Evolutionary conservation across 2,329 filamentous ascomycete species (phyloP).

Genomic region (Pseudogymnoascus pannorum): DNA sequence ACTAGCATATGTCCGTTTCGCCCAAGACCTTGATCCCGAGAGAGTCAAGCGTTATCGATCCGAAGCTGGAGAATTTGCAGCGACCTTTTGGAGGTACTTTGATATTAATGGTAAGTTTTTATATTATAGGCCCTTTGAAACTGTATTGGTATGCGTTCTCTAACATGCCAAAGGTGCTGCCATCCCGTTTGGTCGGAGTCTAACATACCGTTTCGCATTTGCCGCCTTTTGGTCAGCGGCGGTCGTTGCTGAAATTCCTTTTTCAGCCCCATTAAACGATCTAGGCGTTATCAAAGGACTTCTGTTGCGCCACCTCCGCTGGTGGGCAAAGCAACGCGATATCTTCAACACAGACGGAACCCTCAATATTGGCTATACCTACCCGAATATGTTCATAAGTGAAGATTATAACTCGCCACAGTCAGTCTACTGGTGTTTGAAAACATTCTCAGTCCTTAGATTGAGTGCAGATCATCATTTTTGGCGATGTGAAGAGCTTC

Average conservation of each 20-base stretch:
- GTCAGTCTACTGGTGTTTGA: conserved; percentile 47
- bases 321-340: conserved; percentile 38
- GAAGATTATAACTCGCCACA: conserved; percentile 53
- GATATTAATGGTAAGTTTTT: conserved; percentile 33
- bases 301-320: conserved; percentile 41
- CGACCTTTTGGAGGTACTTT: conserved; percentile 42
- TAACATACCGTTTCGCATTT: conserved; percentile 45
- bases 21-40: conserved; percentile 33
- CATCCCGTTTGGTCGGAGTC: conserved; percentile 44
- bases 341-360: conserved; percentile 44
- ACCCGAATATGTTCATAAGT: conserved; percentile 44
- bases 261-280: conserved; percentile 31
- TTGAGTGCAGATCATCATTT: conserved; percentile 35
- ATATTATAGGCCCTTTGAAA: background rate
- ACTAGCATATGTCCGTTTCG: conserved; percentile 39
- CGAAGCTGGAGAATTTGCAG: conserved; percentile 36
- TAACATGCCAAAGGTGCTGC: conserved; percentile 34
- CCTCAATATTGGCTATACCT: conserved; percentile 38
- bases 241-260: conserved; percentile 35
- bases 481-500: conserved; percentile 36
- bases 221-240: conserved; percentile 42
- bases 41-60: conserved; percentile 33
- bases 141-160: background rate
- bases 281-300: conserved; percentile 40
- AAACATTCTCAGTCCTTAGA: conserved; percentile 38